Percentiles rank a stretch among this genome's conserved stretches.
phyloP scores from a whole-genome alignment of 495 filamentous ascomycete species.

The Penicillium cosmopolitanum region DNA sequence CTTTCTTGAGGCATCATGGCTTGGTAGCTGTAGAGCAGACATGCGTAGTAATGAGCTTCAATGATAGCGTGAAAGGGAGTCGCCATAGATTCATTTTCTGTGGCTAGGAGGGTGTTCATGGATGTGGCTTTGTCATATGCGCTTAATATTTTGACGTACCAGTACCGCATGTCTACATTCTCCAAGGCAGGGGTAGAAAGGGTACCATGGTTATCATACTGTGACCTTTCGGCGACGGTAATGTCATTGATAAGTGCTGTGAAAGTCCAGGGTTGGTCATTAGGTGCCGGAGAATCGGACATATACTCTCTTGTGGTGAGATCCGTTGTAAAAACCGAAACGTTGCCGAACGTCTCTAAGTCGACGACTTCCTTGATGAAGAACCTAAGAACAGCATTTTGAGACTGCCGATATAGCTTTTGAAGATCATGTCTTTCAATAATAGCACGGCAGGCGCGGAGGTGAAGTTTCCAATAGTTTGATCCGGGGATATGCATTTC shows the following conservation, averaged over 20 bases:
- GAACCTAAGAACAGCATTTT: conserved; percentile 12
- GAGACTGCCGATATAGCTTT: neutral
- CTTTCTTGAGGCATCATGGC: conserved; percentile 10
- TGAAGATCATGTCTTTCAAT: conserved; percentile 18
- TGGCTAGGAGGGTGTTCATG: neutral
- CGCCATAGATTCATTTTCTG: conserved; percentile 1
- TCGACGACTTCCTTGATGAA: conserved; percentile 26
- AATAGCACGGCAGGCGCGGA: conserved; percentile 22
- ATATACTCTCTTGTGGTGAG: neutral
- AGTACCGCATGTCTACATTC: conserved; percentile 13
- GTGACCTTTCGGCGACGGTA: conserved; percentile 15
- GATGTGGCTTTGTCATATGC: conserved; percentile 14
- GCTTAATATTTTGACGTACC: conserved; percentile 16
- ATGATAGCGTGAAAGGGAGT: conserved; percentile 13
- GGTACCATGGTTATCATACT: neutral
- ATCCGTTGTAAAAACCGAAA: conserved; percentile 9
- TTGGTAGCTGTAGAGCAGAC: conserved; percentile 23
- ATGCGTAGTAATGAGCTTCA: conserved; percentile 20
- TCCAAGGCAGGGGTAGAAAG: neutral
- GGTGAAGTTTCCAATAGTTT: conserved; percentile 22
- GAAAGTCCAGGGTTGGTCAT: conserved; percentile 19
- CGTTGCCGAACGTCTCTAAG: conserved; percentile 19
- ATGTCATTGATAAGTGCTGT: conserved; percentile 19
- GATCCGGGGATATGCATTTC: conserved; percentile 23
- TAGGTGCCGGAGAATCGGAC: neutral